A percentile compares a stretch with the other conserved stretches of the same genome.
Evolutionary conservation across 2,329 filamentous ascomycete genomes (phyloP).

Genomic region (Parafenestella ontariensis): DNA sequence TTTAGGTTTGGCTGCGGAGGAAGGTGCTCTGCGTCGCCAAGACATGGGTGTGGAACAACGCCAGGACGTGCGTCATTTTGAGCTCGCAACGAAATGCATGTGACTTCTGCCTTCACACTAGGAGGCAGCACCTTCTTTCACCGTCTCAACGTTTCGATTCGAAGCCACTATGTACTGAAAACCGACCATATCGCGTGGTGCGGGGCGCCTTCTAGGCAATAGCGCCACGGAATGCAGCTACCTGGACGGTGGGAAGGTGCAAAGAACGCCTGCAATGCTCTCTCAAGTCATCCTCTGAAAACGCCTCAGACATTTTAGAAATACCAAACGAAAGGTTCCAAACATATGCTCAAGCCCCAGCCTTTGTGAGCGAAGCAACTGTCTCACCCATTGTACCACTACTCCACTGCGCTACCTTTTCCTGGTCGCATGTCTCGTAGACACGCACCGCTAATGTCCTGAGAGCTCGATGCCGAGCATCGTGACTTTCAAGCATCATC

Average conservation of each 20-base stretch:
- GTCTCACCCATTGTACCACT: slow-evolving; percentile 41
- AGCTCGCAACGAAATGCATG: slow-evolving; percentile 1
- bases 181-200: slow-evolving; percentile 1
- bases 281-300: not conserved
- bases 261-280: slow-evolving; percentile 17
- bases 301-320: slow-evolving; percentile 1
- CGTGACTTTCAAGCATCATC: slow-evolving; percentile 60
- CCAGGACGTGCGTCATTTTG: slow-evolving; percentile 19
- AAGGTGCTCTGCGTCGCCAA: slow-evolving; percentile 10
- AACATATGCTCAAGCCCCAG: slow-evolving; percentile 5
- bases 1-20: slow-evolving; percentile 7
- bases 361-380: slow-evolving; percentile 15
- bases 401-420: slow-evolving; percentile 73
- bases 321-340: not conserved
- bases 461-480: slow-evolving; percentile 59
- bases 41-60: not conserved
- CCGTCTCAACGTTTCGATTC: not conserved
- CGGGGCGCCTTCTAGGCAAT: slow-evolving; percentile 5
- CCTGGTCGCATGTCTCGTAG: slow-evolving; percentile 70
- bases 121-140: slow-evolving; percentile 6
- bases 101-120: slow-evolving; percentile 5
- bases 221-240: slow-evolving; percentile 3
- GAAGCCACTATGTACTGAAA: not conserved
- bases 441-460: slow-evolving; percentile 64
- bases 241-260: slow-evolving; percentile 4